phyloP scores from a whole-genome alignment of 176 grass and related monocot genomes.

The Phoenix dactylifera region DNA sequence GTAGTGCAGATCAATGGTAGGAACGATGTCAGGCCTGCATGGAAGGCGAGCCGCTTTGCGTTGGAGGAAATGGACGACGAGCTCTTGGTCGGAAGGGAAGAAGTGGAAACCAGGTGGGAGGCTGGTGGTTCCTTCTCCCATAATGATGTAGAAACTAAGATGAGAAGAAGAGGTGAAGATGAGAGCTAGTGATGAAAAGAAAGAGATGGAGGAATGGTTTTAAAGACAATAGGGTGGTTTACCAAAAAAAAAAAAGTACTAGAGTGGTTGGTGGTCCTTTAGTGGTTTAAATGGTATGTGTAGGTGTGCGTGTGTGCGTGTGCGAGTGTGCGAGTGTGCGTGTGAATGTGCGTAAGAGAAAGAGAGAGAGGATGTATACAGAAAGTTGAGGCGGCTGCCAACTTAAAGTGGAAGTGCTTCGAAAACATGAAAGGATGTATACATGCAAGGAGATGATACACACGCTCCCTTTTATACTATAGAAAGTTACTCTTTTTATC shows the following conservation, averaged over 20 bases:
- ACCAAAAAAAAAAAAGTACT: too few relatives aligned
- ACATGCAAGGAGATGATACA: too few relatives aligned
- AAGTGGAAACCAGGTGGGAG: conserved; percentile 94
- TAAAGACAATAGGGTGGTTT: conserved; percentile 11
- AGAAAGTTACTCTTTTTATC: too few relatives aligned
- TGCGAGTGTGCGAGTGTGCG: too few relatives aligned
- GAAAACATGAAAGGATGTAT: too few relatives aligned
- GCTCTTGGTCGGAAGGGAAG: conserved; percentile 85
- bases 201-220: too few relatives aligned
- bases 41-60: conserved; percentile 54
- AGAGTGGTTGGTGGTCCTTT: too few relatives aligned
- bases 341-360: too few relatives aligned
- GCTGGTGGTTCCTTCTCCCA: conserved; percentile 47
- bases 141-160: conserved; percentile 27
- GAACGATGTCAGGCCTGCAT: conserved; percentile 65
- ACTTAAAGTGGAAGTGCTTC: too few relatives aligned
- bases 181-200: background rate
- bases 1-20: conserved; percentile 41
- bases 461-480: too few relatives aligned
- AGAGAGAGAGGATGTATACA: background rate
- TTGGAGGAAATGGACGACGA: conserved; percentile 80
- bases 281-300: conserved; percentile 25
- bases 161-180: conserved; percentile 17
- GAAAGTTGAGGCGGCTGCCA: conserved; percentile 29
- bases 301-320: background rate